Base-by-base conservation (phyloP, 2,329 filamentous ascomycete genomes). In the Xylariaceae sp. region DNA sequence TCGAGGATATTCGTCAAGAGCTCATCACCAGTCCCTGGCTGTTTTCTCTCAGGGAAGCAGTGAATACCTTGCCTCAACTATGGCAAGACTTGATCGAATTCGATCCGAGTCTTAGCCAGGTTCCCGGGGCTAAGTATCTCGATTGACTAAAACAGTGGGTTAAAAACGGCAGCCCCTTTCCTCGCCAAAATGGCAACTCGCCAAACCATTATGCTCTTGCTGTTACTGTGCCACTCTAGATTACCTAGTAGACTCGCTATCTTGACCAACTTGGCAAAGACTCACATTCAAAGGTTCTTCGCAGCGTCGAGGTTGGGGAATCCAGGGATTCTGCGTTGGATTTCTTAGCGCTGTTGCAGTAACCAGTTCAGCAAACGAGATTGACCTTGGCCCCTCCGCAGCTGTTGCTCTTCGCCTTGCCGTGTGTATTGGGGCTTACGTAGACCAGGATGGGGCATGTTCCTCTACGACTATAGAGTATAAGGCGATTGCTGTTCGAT, bases 291-390 rank as follows among this genome's bases (percentile, higher is more conserved):
- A 28, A 37, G 28, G 11, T 62, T 4, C 56, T 62, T 2, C 26
- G 29, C 8, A 41, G 47, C n/a, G 34, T 56, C n/a, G n/a, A 8
- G 12, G 2, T 7, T 34, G 60, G 17, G 62, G 62, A 1, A 36
- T 64, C 12, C 62, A 64, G 28, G 65, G 62, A 4, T 63, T 66
- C 19, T 65, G 65, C 16, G 45, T 53, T 17, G 65, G 65, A 1
- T 56, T 67, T 19, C 47, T 67, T 12, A 58, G 51, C 19, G 60
- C 63, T 11, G n/a, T 59, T 8, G 53, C 53, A 7, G 57, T 62
- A 6, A 46, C 65, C 16, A 34, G 45, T 5, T 47, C 65, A 6
- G 34, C 33, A 44, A 44, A 11, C 2, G 39, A 54, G 28, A 36
- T 33, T 8, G 65, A 60, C 11, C 29, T 67, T 5, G 51, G 56